These are phyloP conservation scores for Coffea humblotiana DNA, from an alignment of 305 asterid genomes.

Conservation along the genomic window DNA sequence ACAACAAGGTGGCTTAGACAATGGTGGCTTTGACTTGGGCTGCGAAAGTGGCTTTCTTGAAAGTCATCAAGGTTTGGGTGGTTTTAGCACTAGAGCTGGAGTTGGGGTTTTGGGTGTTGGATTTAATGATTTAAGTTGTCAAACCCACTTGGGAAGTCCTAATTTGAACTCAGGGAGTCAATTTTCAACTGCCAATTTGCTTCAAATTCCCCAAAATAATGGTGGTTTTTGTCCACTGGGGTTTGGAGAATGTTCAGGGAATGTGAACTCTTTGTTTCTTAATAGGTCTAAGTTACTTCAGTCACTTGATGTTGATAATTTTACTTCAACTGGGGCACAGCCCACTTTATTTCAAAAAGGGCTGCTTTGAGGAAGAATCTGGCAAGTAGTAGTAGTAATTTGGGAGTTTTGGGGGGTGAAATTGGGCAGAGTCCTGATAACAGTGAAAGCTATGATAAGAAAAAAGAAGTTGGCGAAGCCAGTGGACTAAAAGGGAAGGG, in stretches of 20 bases:
- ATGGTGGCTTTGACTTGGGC: conserved; percentile 46
- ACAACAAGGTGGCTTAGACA: conserved; percentile 34
- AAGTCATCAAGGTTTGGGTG: conserved; percentile 26
- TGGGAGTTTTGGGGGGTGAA: conserved; percentile 44
- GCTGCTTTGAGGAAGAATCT: conserved; percentile 80
- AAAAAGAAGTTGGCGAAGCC: conserved; percentile 28
- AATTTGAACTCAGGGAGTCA: conserved; percentile 37
- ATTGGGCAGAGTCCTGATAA: conserved; percentile 27
- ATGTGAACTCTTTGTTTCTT: conserved; percentile 33
- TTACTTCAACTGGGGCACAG: conserved; percentile 59
- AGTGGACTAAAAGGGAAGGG: conserved; percentile 48
- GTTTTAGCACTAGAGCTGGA: conserved; percentile 24
- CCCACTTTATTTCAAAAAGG: conserved; percentile 89
- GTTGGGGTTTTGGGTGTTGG: conserved; percentile 34
- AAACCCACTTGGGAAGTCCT: conserved; percentile 37
- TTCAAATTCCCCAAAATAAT: conserved; percentile 37
- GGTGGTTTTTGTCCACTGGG: conserved; percentile 48
- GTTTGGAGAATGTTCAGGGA: conserved; percentile 35
- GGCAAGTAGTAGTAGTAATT: conserved; percentile 30
- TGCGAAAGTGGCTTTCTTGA: conserved; percentile 60
- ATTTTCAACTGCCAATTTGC: conserved; percentile 35
- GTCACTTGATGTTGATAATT: conserved; percentile 74
- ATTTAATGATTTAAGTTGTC: conserved; percentile 43
- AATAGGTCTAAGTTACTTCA: conserved; percentile 67
- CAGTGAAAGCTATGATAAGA: conserved; percentile 29